Evolutionary conservation across 2,329 filamentous ascomycete genomes (phyloP), one percentile per base, ranked within the genome.

Genomic region (Sarocladium kiliense): DNA sequence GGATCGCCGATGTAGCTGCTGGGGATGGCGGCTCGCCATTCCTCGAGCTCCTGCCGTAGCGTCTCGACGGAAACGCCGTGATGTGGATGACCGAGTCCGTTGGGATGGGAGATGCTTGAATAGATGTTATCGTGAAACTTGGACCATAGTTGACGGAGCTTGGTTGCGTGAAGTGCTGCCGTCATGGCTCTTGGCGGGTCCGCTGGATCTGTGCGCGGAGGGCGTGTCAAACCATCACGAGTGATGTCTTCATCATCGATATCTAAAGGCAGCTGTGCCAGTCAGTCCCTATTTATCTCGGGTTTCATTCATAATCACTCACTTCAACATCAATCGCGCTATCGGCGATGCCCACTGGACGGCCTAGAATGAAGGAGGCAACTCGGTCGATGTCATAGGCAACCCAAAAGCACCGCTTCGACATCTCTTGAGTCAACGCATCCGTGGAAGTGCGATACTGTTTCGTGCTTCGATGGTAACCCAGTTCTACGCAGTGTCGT

Each of bases 401-500:
- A 19, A 64, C 60, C 65, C 66, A 69, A 56, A 70, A 70, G 36
- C 62, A 64, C 7, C 67, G 54, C 49, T 66, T 68, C 2, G 60
- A 62, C 54, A 70, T 64, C 45, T 70, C 64, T 16, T 34, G 55
- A 58, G 58, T 59, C 3, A 69, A 42, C 1, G 54, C 34, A 53
- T 65, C 61, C 5, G 54, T 53, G 1, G 53, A 56, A 1, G 3
- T 36, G 11, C 54, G 50, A 25, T 56, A 61, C 12, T 49, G 59
- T 23, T 59, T 56, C n/a, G 59, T 57, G 56, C 60, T 67, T 37
- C 67, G 63, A 55, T 69, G 66, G 50, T 68, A 69, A n/a, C 66
- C 68, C 26, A 69, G 64, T 53, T 68, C 66, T n/a, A 69, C 61
- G 44, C 65, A 69, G 41, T 68, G 66, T 2, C 68, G 62, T 7